Conservation (phyloP, 495 filamentous ascomycete genomes). For the Hyaloscypha finlandica region DNA sequence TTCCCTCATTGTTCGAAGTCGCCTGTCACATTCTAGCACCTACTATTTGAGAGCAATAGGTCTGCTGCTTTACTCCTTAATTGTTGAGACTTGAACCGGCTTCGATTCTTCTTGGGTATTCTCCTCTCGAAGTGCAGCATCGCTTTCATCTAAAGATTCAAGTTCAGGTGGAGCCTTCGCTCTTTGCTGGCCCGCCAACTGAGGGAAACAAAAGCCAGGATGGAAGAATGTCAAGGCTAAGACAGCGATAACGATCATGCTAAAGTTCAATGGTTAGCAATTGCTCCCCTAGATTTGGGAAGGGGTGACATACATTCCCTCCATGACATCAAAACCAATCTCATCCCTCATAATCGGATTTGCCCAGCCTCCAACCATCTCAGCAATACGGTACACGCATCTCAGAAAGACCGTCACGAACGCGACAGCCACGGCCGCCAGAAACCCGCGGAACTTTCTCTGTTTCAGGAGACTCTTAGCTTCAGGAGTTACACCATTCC, state of each 20-base stretch:
- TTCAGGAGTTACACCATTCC: constrained; percentile 32
- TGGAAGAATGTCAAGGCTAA: constrained; percentile 59
- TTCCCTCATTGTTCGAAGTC: neutral
- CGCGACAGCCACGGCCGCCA: constrained; percentile 52
- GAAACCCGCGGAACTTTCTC: constrained; percentile 52
- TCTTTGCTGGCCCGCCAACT: constrained; percentile 21
- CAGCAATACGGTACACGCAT: constrained; percentile 62
- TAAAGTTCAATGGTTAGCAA: constrained; percentile 4
- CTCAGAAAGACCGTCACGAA: constrained; percentile 63
- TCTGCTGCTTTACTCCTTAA: neutral
- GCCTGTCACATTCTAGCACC: neutral
- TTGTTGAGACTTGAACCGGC: neutral
- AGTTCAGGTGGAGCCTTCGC: neutral
- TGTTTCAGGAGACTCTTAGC: constrained; percentile 39
- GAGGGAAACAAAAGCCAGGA: constrained; percentile 53
- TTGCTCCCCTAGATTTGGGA: neutral
- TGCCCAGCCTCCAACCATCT: constrained; percentile 71
- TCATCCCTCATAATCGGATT: constrained; percentile 68
- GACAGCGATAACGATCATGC: constrained; percentile 46
- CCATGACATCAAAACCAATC: constrained; percentile 61
- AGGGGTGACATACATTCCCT: constrained; percentile 35
- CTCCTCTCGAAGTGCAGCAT: neutral
- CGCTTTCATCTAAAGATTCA: neutral
- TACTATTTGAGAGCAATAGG: neutral
- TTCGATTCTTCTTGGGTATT: neutral